These are phyloP conservation scores for Platismatia glauca DNA, from an alignment of 495 filamentous ascomycete genomes.

Conservation along the genomic window DNA sequence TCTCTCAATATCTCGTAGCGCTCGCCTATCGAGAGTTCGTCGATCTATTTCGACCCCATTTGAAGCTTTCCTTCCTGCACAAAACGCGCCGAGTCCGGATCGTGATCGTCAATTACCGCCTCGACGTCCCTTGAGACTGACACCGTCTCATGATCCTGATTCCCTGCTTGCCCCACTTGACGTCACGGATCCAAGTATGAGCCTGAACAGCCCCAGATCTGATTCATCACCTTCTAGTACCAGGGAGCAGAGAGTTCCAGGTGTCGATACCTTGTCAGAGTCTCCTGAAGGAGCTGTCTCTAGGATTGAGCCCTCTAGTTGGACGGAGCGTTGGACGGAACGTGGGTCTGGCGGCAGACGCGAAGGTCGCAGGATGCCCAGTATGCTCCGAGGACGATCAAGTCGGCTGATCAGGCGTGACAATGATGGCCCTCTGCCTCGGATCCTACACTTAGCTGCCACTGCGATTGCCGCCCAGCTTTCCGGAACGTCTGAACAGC, in stretches of 20 bases:
- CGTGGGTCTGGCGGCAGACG: slow-evolving; percentile 19
- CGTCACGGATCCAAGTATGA: slow-evolving; percentile 37
- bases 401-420: slow-evolving; percentile 43
- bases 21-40: slow-evolving; percentile 31
- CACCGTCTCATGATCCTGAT: slow-evolving; percentile 23
- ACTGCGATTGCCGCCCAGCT: slow-evolving; percentile 52
- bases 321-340: slow-evolving; percentile 22
- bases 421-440: slow-evolving; percentile 49
- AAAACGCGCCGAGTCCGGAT: slow-evolving; percentile 15
- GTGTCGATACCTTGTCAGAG: slow-evolving; percentile 11
- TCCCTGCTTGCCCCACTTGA: slow-evolving; percentile 30
- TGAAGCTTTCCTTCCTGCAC: slow-evolving; percentile 27
- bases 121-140: slow-evolving; percentile 22
- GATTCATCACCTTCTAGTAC: slow-evolving; percentile 2
- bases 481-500: slow-evolving; percentile 46
- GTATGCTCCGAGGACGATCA: slow-evolving; percentile 40
- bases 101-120: slow-evolving; percentile 20
- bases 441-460: slow-evolving; percentile 51
- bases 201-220: slow-evolving; percentile 32
- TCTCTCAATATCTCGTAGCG: slow-evolving; percentile 14
- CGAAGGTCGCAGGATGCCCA: slow-evolving; percentile 35
- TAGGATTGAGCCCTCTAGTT: slow-evolving; percentile 10
- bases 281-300: slow-evolving; percentile 10
- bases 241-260: slow-evolving; percentile 10
- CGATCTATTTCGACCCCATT: slow-evolving; percentile 29